These are phyloP conservation scores for Phallus indusiatus DNA, from an alignment of 768 basidiomycete species.

Conservation along the genomic window DNA sequence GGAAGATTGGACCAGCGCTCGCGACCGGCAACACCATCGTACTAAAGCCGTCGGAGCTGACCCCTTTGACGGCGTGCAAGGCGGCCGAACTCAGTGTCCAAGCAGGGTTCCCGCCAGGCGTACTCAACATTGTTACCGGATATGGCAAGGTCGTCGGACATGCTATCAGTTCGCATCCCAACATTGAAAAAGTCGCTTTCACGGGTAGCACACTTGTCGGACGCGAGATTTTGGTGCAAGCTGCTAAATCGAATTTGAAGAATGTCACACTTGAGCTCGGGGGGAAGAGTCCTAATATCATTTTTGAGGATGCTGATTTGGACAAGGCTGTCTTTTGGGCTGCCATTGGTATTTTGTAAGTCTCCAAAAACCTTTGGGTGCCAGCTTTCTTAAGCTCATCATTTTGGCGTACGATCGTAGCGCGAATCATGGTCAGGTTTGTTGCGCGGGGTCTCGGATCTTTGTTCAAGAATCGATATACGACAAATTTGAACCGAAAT, in stretches of 20 bases:
- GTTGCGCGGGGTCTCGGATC: slow-evolving; percentile 73
- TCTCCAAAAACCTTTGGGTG: slow-evolving; percentile 9
- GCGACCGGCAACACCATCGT: slow-evolving; percentile 71
- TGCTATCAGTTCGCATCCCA: slow-evolving; percentile 55
- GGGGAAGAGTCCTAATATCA: slow-evolving; percentile 60
- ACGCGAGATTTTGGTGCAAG: slow-evolving; percentile 67
- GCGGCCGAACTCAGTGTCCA: slow-evolving; percentile 46
- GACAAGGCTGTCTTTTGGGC: slow-evolving; percentile 69
- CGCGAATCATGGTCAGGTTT: slow-evolving; percentile 68
- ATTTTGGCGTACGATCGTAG: slow-evolving; percentile 24
- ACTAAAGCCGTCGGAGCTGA: slow-evolving; percentile 75
- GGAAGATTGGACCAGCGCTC: slow-evolving; percentile 70
- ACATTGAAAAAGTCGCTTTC: slow-evolving; percentile 71
- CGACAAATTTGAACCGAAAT: slow-evolving; percentile 58
- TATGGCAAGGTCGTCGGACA: slow-evolving; percentile 61
- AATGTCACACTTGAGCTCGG: slow-evolving; percentile 75
- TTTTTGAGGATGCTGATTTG: slow-evolving; percentile 65
- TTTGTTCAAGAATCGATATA: slow-evolving; percentile 73
- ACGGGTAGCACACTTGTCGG: slow-evolving; percentile 79
- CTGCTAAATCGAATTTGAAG: slow-evolving; percentile 77
- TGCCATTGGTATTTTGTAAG: slow-evolving; percentile 62
- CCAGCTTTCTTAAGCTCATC: neutral
- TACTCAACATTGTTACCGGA: slow-evolving; percentile 70
- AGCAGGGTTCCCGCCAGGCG: slow-evolving; percentile 69
- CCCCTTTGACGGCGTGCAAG: slow-evolving; percentile 54